These are phyloP conservation scores for Wallacemonas rigidus DNA, from an alignment of 208 protist species.

Conservation along the genomic window DNA sequence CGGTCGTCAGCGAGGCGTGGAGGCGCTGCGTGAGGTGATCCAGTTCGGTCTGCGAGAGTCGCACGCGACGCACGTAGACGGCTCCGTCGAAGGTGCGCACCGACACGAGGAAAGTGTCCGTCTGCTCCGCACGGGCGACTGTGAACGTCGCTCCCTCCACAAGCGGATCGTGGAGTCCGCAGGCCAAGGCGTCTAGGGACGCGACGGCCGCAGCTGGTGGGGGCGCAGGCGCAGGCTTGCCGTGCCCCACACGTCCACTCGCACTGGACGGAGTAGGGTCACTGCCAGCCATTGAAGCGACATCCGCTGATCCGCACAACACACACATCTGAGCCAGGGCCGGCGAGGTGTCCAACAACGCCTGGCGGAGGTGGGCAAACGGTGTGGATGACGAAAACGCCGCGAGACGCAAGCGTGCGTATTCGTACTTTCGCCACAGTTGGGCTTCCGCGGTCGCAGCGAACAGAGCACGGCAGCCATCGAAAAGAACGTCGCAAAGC, in stretches of 20 bases:
- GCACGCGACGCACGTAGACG: conserved; percentile 37
- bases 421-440: conserved; percentile 18
- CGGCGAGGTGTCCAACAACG: neutral
- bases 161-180: neutral
- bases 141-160: conserved; percentile 31
- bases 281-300: neutral
- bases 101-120: conserved; percentile 38
- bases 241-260: neutral
- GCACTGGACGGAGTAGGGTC: no score
- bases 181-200: neutral
- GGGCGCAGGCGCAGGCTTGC: neutral
- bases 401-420: neutral
- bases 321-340: neutral
- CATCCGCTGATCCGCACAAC: neutral
- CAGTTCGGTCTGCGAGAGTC: conserved; percentile 27
- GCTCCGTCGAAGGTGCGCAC: conserved; percentile 56
- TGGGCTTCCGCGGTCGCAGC: conserved; percentile 8
- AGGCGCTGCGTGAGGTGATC: conserved; percentile 21
- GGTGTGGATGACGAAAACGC: neutral
- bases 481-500: conserved; percentile 28
- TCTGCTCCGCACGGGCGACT: conserved; percentile 1
- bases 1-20: conserved; percentile 1
- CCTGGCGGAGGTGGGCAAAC: conserved; percentile 3
- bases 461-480: conserved; percentile 11
- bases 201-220: neutral